A percentile compares a stretch with the other conserved stretches of the same genome.
Conservation (phyloP, 495 filamentous ascomycete genomes). For the Bombardia bombarda region DNA sequence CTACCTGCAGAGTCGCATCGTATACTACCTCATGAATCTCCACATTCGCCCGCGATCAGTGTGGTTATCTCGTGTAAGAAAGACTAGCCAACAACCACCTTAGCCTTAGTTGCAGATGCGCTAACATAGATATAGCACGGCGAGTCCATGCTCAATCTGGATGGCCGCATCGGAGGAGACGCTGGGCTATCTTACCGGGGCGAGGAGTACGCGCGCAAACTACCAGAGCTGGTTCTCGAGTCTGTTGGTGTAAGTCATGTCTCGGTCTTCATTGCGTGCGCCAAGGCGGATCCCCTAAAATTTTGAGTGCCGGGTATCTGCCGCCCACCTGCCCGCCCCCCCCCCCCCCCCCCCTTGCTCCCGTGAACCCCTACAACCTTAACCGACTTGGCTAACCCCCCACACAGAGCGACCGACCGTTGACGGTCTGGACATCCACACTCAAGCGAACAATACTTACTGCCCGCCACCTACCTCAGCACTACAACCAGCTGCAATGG, state of each 20-base stretch:
- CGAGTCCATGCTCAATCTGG: slow-evolving; percentile 84
- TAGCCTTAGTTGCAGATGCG: background rate
- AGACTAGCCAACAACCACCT: slow-evolving; percentile 3
- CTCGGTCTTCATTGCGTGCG: background rate
- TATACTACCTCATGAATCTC: slow-evolving; percentile 97
- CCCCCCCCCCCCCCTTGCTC: background rate
- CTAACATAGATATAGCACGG: slow-evolving; percentile 60
- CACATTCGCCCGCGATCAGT: slow-evolving; percentile 97
- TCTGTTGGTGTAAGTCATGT: slow-evolving; percentile 58
- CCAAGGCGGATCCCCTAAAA: too few species aligned
- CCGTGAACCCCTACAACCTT: background rate
- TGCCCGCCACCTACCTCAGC: slow-evolving; percentile 64
- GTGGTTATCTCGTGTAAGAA: slow-evolving; percentile 90
- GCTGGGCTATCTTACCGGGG: slow-evolving; percentile 79
- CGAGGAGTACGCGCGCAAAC: slow-evolving; percentile 70
- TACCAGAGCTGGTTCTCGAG: slow-evolving; percentile 71
- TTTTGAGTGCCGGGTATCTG: too few species aligned
- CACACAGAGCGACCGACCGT: slow-evolving; percentile 50
- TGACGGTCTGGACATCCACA: slow-evolving; percentile 97
- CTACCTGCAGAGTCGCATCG: slow-evolving; percentile 89
- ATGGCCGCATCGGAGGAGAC: slow-evolving; percentile 86
- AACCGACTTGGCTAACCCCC: slow-evolving; percentile 15
- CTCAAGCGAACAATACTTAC: slow-evolving; percentile 88
- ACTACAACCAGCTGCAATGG: slow-evolving; percentile 91
- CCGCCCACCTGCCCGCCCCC: too few species aligned